Evolutionary conservation across 139 green algal genomes (phyloP).

Genomic region (Chlamydomonas schloesseri): DNA sequence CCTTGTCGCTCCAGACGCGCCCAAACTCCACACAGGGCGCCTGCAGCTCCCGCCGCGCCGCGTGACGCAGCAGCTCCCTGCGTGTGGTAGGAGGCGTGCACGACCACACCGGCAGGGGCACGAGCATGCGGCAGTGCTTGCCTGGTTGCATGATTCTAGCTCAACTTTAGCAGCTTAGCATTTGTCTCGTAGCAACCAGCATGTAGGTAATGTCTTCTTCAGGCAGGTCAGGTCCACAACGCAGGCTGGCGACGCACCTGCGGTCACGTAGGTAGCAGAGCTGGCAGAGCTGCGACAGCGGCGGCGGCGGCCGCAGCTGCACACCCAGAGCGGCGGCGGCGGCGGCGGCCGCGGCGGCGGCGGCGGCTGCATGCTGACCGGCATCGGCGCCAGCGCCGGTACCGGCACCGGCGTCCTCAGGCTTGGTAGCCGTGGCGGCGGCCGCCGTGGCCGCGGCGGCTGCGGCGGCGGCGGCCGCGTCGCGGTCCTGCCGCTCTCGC

Average conservation of each 20-base stretch:
- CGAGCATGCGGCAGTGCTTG: no score
- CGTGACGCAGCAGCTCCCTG: neutral
- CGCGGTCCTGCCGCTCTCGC: no score
- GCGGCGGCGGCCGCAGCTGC: neutral
- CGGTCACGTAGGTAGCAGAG: neutral
- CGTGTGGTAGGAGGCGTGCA: no score
- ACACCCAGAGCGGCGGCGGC: neutral
- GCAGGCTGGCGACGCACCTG: neutral
- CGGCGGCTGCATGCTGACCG: neutral
- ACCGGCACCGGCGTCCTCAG: neutral
- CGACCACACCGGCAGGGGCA: no score
- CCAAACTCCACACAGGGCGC: conserved; percentile 69
- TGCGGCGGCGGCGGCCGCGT: neutral
- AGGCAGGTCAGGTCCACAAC: no score
- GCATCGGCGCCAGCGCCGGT: neutral
- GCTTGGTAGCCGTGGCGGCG: neutral
- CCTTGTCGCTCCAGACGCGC: conserved; percentile 81
- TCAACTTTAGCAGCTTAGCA: no score
- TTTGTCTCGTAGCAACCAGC: no score
- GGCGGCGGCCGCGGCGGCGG: neutral
- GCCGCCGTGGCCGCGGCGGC: neutral
- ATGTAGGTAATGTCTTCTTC: no score
- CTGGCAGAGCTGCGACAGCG: neutral
- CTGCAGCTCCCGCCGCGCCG: neutral
- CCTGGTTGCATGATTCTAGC: no score